A percentile compares a stretch with the other conserved stretches of the same genome.
These are phyloP conservation scores for Parastagonospora avenae DNA, from an alignment of 2,329 filamentous ascomycete species.

Conservation along the genomic window DNA sequence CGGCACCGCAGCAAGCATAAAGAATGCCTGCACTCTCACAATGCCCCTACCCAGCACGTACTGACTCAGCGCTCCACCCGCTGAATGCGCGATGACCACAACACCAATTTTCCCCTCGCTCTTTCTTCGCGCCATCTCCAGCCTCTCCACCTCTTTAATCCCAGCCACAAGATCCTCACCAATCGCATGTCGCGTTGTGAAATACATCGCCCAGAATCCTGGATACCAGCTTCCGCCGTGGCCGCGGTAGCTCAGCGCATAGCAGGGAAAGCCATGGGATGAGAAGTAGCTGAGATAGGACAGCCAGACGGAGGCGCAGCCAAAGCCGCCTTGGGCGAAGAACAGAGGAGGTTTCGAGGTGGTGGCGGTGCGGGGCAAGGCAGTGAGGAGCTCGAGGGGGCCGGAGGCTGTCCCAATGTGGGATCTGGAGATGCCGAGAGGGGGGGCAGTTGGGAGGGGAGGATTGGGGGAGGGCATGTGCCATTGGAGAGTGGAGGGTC, in stretches of 20 bases:
- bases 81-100: slow-evolving; percentile 58
- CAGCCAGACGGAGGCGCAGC: slow-evolving; percentile 59
- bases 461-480: slow-evolving; percentile 29
- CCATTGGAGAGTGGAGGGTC: slow-evolving; percentile 39
- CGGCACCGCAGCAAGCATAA: slow-evolving; percentile 55
- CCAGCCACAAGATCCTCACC: slow-evolving; percentile 53
- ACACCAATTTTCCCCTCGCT: slow-evolving; percentile 40
- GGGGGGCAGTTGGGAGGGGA: slow-evolving; percentile 39
- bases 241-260: slow-evolving; percentile 59
- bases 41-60: slow-evolving; percentile 52
- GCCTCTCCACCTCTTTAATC: slow-evolving; percentile 37
- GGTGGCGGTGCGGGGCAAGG: slow-evolving; percentile 31
- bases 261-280: slow-evolving; percentile 53
- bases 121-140: slow-evolving; percentile 38
- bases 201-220: slow-evolving; percentile 55
- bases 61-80: slow-evolving; percentile 58
- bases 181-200: slow-evolving; percentile 51
- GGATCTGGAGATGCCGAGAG: slow-evolving; percentile 16
- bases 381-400: slow-evolving; percentile 57
- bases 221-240: slow-evolving; percentile 61
- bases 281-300: slow-evolving; percentile 59
- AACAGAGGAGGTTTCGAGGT: slow-evolving; percentile 48
- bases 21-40: slow-evolving; percentile 53
- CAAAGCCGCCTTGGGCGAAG: slow-evolving; percentile 62
- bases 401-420: slow-evolving; percentile 51